phyloP scores from a whole-genome alignment of 768 basidiomycete genomes.

The Porphyrellus cyaneotinctus region DNA sequence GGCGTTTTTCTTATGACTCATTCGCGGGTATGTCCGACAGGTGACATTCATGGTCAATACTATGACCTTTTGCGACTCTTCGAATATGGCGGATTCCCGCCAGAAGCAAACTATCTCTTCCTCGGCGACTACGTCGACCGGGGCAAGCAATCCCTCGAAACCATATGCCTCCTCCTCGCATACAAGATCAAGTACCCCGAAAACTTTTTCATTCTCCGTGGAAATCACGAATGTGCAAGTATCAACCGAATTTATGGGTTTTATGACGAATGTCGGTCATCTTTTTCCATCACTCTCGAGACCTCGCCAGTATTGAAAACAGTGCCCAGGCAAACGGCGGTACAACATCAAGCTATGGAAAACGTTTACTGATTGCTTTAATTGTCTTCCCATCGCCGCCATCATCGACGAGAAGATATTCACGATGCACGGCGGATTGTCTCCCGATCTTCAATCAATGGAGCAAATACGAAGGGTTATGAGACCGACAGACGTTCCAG shows the following conservation, averaged over 20 bases:
- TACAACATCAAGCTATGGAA: constrained; percentile 99
- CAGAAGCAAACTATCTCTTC: constrained; percentile 99
- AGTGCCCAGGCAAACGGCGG: constrained; percentile 84
- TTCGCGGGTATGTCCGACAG: constrained; percentile 39
- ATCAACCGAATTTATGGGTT: constrained; percentile 99
- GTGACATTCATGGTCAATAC: constrained; percentile 99
- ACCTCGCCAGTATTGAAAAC: constrained; percentile 9
- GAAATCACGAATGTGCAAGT: constrained; percentile 98
- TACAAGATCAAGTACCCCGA: constrained; percentile 99
- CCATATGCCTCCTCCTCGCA: constrained; percentile 96
- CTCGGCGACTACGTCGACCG: constrained; percentile 99
- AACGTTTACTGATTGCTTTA: constrained; percentile 99
- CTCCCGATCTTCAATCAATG: constrained; percentile 98
- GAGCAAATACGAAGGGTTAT: constrained; percentile 99
- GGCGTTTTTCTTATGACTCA: constrained; percentile 21
- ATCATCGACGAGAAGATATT: constrained; percentile 99
- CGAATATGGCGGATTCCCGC: constrained; percentile 98
- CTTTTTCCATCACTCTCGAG: background rate
- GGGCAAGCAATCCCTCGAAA: constrained; percentile 98
- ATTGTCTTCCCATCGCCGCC: constrained; percentile 97
- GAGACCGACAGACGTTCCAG: constrained; percentile 98
- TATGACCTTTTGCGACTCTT: constrained; percentile 97
- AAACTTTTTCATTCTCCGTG: constrained; percentile 99
- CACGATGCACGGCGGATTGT: constrained; percentile 98
- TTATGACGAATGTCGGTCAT: constrained; percentile 93